phyloP scores from a whole-genome alignment of 371 early-diverging fungal species.

The Mortierella sp. region DNA sequence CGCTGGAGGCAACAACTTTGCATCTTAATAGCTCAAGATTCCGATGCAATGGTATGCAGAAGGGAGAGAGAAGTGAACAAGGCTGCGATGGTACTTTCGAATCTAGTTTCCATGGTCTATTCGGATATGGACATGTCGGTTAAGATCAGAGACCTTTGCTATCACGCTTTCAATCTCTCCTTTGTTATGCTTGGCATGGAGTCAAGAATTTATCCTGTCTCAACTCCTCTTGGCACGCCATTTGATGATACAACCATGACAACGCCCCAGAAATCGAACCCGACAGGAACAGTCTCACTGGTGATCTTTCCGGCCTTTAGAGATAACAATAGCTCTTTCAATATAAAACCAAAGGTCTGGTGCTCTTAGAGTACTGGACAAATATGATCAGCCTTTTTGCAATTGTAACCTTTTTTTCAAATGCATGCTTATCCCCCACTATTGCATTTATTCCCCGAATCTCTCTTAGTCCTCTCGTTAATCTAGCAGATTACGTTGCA shows the following conservation, averaged over 20 bases:
- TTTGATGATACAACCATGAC: slow-evolving; percentile 27
- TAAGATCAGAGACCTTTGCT: slow-evolving; percentile 25
- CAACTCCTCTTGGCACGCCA: slow-evolving; percentile 18
- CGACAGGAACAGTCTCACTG: slow-evolving; percentile 24
- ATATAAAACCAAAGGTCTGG: slow-evolving; percentile 36
- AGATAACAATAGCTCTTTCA: slow-evolving; percentile 9
- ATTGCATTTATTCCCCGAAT: too few species aligned
- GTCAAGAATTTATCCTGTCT: slow-evolving; percentile 19
- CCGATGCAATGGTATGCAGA: background rate
- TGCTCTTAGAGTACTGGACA: too few species aligned
- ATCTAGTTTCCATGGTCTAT: slow-evolving; percentile 20
- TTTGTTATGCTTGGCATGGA: slow-evolving; percentile 40
- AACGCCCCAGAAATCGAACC: slow-evolving; percentile 30
- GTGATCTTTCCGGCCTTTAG: slow-evolving; percentile 34
- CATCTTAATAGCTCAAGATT: slow-evolving; percentile 16
- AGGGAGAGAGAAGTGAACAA: slow-evolving; percentile 13
- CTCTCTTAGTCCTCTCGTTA: too few species aligned
- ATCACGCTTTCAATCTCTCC: slow-evolving; percentile 29
- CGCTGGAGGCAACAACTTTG: slow-evolving; percentile 46
- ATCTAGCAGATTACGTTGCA: too few species aligned
- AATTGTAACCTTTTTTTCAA: too few species aligned
- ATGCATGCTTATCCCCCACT: too few species aligned
- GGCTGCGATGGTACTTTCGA: background rate
- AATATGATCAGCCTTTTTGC: too few species aligned
- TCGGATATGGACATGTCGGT: slow-evolving; percentile 4